These are phyloP conservation scores for Globisporangium nunn DNA, from an alignment of 352 stramenopile species.

Conservation along the genomic window DNA sequence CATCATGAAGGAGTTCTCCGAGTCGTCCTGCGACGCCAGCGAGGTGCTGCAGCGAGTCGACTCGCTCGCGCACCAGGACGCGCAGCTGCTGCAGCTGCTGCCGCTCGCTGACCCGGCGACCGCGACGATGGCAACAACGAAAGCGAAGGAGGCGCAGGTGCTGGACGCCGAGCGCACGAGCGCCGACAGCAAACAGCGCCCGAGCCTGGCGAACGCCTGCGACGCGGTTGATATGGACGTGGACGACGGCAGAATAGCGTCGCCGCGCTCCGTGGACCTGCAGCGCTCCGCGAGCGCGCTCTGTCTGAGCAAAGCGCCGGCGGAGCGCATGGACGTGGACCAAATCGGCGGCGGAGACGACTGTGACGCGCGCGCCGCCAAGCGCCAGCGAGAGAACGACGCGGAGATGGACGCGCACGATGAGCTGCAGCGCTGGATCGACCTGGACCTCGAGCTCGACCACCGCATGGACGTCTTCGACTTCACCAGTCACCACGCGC, in stretches of 20 bases:
- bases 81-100: slow-evolving; percentile 47
- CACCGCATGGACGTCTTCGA: slow-evolving; percentile 54
- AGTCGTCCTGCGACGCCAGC: slow-evolving; percentile 53
- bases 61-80: slow-evolving; percentile 54
- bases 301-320: neutral
- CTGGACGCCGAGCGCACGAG: slow-evolving; percentile 5
- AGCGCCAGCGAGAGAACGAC: slow-evolving; percentile 14
- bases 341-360: slow-evolving; percentile 1
- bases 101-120: slow-evolving; percentile 24
- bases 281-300: slow-evolving; percentile 3
- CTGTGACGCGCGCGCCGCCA: slow-evolving; percentile 6
- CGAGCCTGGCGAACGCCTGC: slow-evolving; percentile 1
- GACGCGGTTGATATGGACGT: slow-evolving; percentile 11
- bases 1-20: slow-evolving; percentile 73
- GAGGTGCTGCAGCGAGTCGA: slow-evolving; percentile 61
- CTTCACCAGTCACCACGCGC: slow-evolving; percentile 18
- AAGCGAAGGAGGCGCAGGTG: slow-evolving; percentile 10
- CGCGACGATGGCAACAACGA: slow-evolving; percentile 15
- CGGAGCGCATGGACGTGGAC: slow-evolving; percentile 3
- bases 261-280: slow-evolving; percentile 12
- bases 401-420: slow-evolving; percentile 37
- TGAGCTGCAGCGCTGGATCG: slow-evolving; percentile 57
- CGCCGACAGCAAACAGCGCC: slow-evolving; percentile 12
- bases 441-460: slow-evolving; percentile 50
- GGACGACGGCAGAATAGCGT: slow-evolving; percentile 11